Base-by-base conservation (phyloP, 257 asterid genomes). In the Solanum sejunctum region DNA sequence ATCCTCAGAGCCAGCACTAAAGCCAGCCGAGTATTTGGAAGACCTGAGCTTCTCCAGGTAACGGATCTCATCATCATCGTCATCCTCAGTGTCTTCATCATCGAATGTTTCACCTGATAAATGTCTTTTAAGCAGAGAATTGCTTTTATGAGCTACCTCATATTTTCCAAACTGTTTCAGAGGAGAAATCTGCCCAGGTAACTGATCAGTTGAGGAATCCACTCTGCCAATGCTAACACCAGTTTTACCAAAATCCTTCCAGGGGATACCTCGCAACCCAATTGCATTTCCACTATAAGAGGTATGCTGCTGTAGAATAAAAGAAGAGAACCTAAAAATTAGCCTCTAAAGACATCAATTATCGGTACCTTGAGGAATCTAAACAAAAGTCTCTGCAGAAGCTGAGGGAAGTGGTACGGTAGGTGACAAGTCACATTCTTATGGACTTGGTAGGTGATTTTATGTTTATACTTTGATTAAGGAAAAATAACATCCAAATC, bases 181-280 rank as follows among this genome's bases (percentile, higher is more conserved):
- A 15, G 90, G 83, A 75, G 75, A 55, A 28, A 57, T 67, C 55
- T 85, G 88, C 83, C 82, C 90, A 32, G 88, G 85, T 69, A 81
- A 72, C 85, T 82, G 84, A n/a, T 45, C 92, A 70, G 55, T 54
- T 4, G 87, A 86, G 83, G 88, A 58, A 85, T 87, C 88, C 60
- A 57, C 67, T 84, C 85, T 91, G 23, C 84, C 88, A 79, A 91
- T 63, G 85, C 85, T 80, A 86, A 94, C 91, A 64, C 94, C 96
- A 85, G 85, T 89, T 88, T 84, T 88, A 49, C 92, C 89, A 88
- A 94, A 94, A 86, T 94, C 93, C 88, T 91, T 93, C 97, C 98
- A 94, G 32, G 95, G 97, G 56, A 93, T 88, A 84, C 94, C 97
- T 63, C 86, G 89, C 83, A 94, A 92, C 60, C 88, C 88, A 66